A percentile compares a stretch with the other conserved stretches of the same genome.
Evolutionary conservation across 2,329 filamentous ascomycete species (phyloP).

Genomic region (Aspergillus pseudoviridinutans): DNA sequence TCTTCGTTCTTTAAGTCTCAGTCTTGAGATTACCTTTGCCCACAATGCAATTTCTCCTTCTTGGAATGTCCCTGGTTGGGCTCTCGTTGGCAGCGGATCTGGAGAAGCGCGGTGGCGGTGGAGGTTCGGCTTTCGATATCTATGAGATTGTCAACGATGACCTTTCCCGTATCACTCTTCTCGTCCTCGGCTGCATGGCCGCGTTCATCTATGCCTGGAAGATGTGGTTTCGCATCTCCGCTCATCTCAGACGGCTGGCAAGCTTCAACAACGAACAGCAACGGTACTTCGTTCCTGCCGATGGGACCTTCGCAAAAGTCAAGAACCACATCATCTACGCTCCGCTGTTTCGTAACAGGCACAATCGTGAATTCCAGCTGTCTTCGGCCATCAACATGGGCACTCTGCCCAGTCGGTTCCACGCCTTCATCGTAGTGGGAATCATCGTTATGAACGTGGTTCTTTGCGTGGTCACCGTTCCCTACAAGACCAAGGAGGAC

Average conservation of each 20-base stretch:
- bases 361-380: slow-evolving; percentile 44
- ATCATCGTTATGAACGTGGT: slow-evolving; percentile 44
- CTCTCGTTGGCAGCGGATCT: slow-evolving; percentile 24
- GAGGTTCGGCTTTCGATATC: slow-evolving; percentile 9
- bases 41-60: slow-evolving; percentile 21
- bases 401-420: slow-evolving; percentile 45
- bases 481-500: slow-evolving; percentile 33
- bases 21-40: not conserved
- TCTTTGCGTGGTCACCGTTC: slow-evolving; percentile 48
- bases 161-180: slow-evolving; percentile 58
- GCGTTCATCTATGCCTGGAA: slow-evolving; percentile 65
- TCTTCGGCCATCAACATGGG: slow-evolving; percentile 44
- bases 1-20: not conserved
- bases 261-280: slow-evolving; percentile 77
- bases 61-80: slow-evolving; percentile 26
- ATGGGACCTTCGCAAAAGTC: slow-evolving; percentile 57
- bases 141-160: slow-evolving; percentile 47
- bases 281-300: slow-evolving; percentile 66
- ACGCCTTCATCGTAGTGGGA: slow-evolving; percentile 38
- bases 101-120: slow-evolving; percentile 21
- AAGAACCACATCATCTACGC: slow-evolving; percentile 62
- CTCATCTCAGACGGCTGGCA: slow-evolving; percentile 68
- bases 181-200: slow-evolving; percentile 62
- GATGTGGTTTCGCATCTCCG: slow-evolving; percentile 55
- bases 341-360: slow-evolving; percentile 41